These are phyloP conservation scores for Fraxinus albicans DNA, from an alignment of 305 asterid genomes.

Conservation along the genomic window DNA sequence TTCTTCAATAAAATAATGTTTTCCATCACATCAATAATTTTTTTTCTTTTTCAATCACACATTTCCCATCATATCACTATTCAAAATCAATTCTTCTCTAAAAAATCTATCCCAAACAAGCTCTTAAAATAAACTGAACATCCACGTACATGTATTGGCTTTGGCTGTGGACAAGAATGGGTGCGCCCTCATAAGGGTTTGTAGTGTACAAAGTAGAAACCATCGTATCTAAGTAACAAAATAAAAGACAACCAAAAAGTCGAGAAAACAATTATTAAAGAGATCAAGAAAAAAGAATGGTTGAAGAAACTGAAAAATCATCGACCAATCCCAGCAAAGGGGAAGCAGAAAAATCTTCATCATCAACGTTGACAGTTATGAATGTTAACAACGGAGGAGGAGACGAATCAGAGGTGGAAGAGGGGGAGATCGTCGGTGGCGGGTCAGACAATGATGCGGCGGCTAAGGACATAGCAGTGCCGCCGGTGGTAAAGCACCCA, in stretches of 20 bases:
- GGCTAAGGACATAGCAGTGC: conserved; percentile 27
- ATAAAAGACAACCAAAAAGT: not conserved
- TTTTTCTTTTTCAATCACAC: too few relatives aligned
- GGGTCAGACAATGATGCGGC: conserved; percentile 38
- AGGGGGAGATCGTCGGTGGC: conserved; percentile 61
- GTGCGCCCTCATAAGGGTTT: too few relatives aligned
- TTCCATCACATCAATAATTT: too few relatives aligned
- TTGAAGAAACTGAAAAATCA: conserved; percentile 41
- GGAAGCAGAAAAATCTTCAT: conserved; percentile 35
- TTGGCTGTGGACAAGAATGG: too few relatives aligned
- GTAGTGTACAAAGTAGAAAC: not conserved
- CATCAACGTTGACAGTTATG: conserved; percentile 18
- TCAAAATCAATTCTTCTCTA: too few relatives aligned
- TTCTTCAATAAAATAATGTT: too few relatives aligned
- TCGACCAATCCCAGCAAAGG: conserved; percentile 26
- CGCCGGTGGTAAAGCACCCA: conserved; percentile 47
- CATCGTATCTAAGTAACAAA: not conserved
- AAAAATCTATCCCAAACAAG: too few relatives aligned
- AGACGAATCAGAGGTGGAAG: conserved; percentile 52
- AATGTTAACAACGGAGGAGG: conserved; percentile 21
- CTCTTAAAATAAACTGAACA: too few relatives aligned
- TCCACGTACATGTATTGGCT: too few relatives aligned
- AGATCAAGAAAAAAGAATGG: conserved; percentile 28
- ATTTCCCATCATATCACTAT: too few relatives aligned
- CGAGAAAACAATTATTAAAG: not conserved